Evolutionary conservation across 495 filamentous ascomycete species (phyloP).

Genomic region (Aspergillus carlsbadensis): DNA sequence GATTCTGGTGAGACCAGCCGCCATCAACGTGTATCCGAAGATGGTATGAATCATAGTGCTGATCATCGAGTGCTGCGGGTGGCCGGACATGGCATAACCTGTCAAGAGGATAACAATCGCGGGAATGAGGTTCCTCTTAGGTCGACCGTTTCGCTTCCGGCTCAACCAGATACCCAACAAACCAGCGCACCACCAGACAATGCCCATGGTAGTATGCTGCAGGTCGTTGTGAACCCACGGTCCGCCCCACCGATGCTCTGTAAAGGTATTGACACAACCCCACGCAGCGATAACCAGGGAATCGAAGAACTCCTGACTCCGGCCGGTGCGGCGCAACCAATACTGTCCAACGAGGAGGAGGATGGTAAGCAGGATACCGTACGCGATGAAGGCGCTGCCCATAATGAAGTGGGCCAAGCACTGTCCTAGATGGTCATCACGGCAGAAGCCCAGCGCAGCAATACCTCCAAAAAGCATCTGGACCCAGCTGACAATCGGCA

Average conservation of each 20-base stretch:
- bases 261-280: slow-evolving; percentile 98
- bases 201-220: slow-evolving; percentile 95
- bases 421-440: slow-evolving; percentile 86
- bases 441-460: slow-evolving; percentile 89
- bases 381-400: slow-evolving; percentile 94
- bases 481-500: slow-evolving; percentile 85
- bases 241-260: slow-evolving; percentile 90
- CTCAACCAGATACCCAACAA: slow-evolving; percentile 91
- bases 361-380: slow-evolving; percentile 84
- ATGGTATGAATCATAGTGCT: slow-evolving; percentile 88
- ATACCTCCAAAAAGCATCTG: slow-evolving; percentile 98
- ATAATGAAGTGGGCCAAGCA: slow-evolving; percentile 98
- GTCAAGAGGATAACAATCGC: slow-evolving; percentile 87
- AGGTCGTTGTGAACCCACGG: slow-evolving; percentile 93
- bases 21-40: slow-evolving; percentile 96
- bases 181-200: slow-evolving; percentile 96
- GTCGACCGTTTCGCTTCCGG: slow-evolving; percentile 73
- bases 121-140: slow-evolving; percentile 90
- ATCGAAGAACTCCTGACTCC: slow-evolving; percentile 97
- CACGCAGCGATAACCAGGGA: slow-evolving; percentile 85
- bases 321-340: slow-evolving; percentile 80
- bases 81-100: slow-evolving; percentile 91
- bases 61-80: slow-evolving; percentile 77
- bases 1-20: slow-evolving; percentile 75
- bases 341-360: slow-evolving; percentile 83